These are phyloP conservation scores for Magnusiomyces sp. DNA, from an alignment of 1,139 yeast genomes.

Conservation along the genomic window DNA sequence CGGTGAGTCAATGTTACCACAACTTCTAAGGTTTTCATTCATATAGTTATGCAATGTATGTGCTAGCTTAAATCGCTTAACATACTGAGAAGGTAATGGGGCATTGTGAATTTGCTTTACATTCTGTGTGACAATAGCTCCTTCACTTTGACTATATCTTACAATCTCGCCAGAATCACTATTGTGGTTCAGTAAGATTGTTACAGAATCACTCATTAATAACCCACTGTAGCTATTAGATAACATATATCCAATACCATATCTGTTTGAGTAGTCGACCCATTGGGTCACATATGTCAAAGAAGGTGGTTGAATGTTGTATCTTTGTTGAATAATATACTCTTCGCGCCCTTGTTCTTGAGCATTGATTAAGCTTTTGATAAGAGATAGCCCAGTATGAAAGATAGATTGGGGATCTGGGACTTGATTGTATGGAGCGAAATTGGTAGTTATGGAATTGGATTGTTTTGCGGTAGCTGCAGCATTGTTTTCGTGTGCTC, in stretches of 20 bases:
- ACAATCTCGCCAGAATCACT: constrained; percentile 9
- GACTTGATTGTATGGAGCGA: no score
- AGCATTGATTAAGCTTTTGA: no score
- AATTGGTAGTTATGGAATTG: no score
- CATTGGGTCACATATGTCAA: constrained; percentile 68
- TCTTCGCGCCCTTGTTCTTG: background rate
- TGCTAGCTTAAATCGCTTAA: constrained; percentile 25
- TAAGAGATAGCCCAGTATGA: no score
- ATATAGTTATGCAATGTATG: constrained; percentile 29
- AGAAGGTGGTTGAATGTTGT: constrained; percentile 2
- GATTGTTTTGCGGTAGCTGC: no score
- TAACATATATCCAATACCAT: constrained; percentile 89
- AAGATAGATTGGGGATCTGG: no score
- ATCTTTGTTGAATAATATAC: background rate
- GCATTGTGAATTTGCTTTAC: background rate
- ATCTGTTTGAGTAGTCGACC: constrained; percentile 96
- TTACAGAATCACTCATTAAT: constrained; percentile 29
- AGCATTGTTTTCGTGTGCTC: no score
- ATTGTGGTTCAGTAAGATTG: constrained; percentile 17
- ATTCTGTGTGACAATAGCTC: background rate
- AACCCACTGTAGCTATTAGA: constrained; percentile 92
- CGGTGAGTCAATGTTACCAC: constrained; percentile 5
- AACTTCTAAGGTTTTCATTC: constrained; percentile 28
- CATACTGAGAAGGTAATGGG: constrained; percentile 16
- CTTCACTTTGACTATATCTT: constrained; percentile 3